Base-by-base conservation (phyloP, 495 filamentous ascomycete genomes). In the Penicillium alfredii region DNA sequence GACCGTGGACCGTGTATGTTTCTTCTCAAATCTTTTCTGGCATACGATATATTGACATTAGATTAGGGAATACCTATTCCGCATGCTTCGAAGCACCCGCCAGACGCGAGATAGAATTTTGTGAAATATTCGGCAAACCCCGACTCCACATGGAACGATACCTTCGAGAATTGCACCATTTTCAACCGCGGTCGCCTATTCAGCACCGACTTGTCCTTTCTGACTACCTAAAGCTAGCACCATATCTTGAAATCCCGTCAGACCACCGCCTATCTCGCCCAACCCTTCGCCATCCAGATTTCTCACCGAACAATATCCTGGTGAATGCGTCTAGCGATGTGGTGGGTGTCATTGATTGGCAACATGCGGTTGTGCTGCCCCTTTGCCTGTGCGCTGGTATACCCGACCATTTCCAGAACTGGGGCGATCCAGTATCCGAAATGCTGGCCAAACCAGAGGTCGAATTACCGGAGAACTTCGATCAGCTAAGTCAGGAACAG, bases 281-380 rank as follows among this genome's bases (percentile, higher is more conserved):
- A 8, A 44, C 40, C 1, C 42, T 53, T 36, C 49, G 49, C 16
- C 45, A 56, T 27, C 45, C 45, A 1, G 45, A 56, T 29, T 43
- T 56, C 30, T 53, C 45, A 15, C 49, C 50, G 7, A 49, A 49
- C 11, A 64, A 62, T 38, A 53, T 61, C 2, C 30, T 62, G 8
- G 28, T 64, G 0, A 36, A 52, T 39, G 34, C 47, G 1, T 58
- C 56, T 1, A 49, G 42, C 26, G 45, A 60, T 6, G 29, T 64
- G 0, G 26, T 44, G 8, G 53, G 58, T n/a, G 47, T 61, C 7
- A 62, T 64, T 29, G 54, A 64, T 33, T 62, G 47, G 61, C 46
- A 64, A 23, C 43, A 60, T 33, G 38, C 52, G 4, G 51, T 50
- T 0, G 35, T 56, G 15, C 37, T 63, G n/a, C 61, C 57, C 1